Conservation (phyloP, 768 basidiomycete species). For the Scleroderma citrinum region DNA sequence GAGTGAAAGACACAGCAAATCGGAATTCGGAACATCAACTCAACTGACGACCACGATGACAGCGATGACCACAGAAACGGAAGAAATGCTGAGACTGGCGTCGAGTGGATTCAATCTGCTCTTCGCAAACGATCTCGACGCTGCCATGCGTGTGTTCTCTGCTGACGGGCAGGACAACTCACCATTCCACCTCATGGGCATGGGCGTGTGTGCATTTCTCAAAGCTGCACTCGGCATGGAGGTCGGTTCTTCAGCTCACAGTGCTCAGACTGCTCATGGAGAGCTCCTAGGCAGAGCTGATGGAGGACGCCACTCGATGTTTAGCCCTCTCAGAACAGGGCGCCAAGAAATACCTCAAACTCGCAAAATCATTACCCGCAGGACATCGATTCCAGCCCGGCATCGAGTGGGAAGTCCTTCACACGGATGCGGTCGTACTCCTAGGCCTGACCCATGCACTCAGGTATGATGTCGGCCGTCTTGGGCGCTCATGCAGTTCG, state of each 20-base stretch:
- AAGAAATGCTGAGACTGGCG: slow-evolving; percentile 30
- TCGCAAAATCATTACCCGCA: slow-evolving; percentile 28
- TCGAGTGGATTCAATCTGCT: slow-evolving; percentile 58
- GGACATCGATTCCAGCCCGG: slow-evolving; percentile 50
- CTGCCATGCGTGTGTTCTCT: slow-evolving; percentile 46
- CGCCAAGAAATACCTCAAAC: slow-evolving; percentile 45
- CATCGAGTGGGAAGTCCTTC: slow-evolving; percentile 70
- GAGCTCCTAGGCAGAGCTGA: slow-evolving; percentile 42
- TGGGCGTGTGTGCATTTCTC: slow-evolving; percentile 67
- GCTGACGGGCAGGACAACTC: slow-evolving; percentile 33
- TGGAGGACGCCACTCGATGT: slow-evolving; percentile 55
- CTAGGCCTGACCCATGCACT: slow-evolving; percentile 67
- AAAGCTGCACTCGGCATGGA: slow-evolving; percentile 82
- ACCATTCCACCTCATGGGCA: slow-evolving; percentile 68
- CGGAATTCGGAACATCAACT: neutral
- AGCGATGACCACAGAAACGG: slow-evolving; percentile 17
- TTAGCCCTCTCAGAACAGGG: slow-evolving; percentile 57
- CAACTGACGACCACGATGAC: neutral
- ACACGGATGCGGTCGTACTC: slow-evolving; percentile 67
- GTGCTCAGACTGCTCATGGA: neutral
- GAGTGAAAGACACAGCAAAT: neutral
- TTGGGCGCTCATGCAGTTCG: neutral
- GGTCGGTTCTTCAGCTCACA: slow-evolving; percentile 36
- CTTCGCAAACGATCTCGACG: slow-evolving; percentile 60
- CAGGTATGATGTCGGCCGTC: slow-evolving; percentile 41